Base-by-base conservation (phyloP, 2,329 filamentous ascomycete species). In the Chaetomiaceae sp. region DNA sequence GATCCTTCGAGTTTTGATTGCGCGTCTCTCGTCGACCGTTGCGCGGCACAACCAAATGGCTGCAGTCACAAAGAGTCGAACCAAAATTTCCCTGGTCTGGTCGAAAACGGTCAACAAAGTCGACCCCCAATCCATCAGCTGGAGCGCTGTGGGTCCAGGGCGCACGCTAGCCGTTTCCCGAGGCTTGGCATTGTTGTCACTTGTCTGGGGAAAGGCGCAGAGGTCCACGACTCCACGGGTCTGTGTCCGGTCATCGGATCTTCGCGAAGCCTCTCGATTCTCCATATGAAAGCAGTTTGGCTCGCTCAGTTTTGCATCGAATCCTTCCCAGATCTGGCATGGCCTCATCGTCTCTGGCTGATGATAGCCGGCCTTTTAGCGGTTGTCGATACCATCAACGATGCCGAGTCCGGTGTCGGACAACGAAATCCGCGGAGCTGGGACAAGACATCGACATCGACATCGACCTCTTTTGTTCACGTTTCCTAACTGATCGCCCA, bases 181-280 rank as follows among this genome's bases (percentile, higher is more conserved):
- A 27, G 37, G 36, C 52, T 50, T 50, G 46, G 47, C 52, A 14
- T 14, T 25, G 9, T 27, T 11, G 33, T 38, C 27, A 22, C 42
- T 40, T 55, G 53, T 55, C 53, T 37, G 53, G 43, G 42, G 47
- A 55, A 55, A 55, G 53, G 53, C 53, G 52, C 22, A 20, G 19
- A 15, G 20, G 9, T 15, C n/a, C n/a, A n/a, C n/a, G n/a, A n/a
- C n/a, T n/a, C n/a, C n/a, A n/a, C n/a, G n/a, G n/a, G n/a, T n/a
- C 38, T 15, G 27, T 12, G 40, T 38, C 47, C 53, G 45, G 17
- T 37, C 19, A 45, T 49, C 51, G 47, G 53, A 40, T 45, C 27
- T 31, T 31, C 27, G 27, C 27, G 27, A 31, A 31, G 27, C 14
- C 27, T 6, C 27, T 37, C 8, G 15, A 6, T 3, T 37, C 34